Evolutionary conservation across 2,329 filamentous ascomycete species (phyloP).

Genomic region (Microdochium trichocladiopsis): DNA sequence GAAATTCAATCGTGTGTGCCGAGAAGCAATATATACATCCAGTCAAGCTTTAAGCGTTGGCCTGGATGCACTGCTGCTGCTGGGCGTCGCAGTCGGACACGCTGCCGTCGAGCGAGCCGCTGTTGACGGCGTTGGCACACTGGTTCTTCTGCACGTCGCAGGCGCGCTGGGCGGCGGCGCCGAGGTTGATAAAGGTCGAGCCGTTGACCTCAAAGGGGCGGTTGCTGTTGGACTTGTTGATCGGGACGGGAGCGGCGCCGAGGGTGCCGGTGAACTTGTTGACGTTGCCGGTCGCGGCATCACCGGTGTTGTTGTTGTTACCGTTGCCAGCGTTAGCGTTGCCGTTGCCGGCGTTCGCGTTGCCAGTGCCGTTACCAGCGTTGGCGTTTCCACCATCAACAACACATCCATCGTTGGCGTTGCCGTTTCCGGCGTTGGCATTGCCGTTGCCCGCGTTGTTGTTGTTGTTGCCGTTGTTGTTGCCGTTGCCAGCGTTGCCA

Average conservation of each 20-base stretch:
- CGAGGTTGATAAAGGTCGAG: constrained; percentile 42
- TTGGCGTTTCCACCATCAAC: constrained; percentile 2
- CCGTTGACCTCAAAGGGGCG: constrained; percentile 46
- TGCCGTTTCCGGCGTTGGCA: constrained; percentile 2
- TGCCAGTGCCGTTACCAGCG: neutral
- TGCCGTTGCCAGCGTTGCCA: constrained; percentile 6
- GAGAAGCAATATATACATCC: constrained; percentile 1
- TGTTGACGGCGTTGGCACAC: constrained; percentile 40
- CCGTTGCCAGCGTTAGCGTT: neutral
- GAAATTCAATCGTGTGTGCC: neutral
- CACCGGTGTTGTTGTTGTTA: constrained; percentile 5
- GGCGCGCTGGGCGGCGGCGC: constrained; percentile 37
- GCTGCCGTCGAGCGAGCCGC: constrained; percentile 22
- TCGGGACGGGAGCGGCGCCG: constrained; percentile 30
- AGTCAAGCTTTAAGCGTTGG: constrained; percentile 3
- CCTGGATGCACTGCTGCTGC: constrained; percentile 25
- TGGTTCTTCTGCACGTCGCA: constrained; percentile 44
- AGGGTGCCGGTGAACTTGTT: constrained; percentile 35
- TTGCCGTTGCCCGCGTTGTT: constrained; percentile 3
- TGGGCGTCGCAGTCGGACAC: constrained; percentile 35
- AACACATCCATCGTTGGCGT: constrained; percentile 5
- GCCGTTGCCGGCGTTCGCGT: neutral
- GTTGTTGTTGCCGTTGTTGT: constrained; percentile 4
- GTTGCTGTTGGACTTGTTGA: constrained; percentile 26
- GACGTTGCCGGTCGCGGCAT: constrained; percentile 24